Conservation (phyloP, 1,284 basidiomycete species). For the Vanrija sp. region DNA sequence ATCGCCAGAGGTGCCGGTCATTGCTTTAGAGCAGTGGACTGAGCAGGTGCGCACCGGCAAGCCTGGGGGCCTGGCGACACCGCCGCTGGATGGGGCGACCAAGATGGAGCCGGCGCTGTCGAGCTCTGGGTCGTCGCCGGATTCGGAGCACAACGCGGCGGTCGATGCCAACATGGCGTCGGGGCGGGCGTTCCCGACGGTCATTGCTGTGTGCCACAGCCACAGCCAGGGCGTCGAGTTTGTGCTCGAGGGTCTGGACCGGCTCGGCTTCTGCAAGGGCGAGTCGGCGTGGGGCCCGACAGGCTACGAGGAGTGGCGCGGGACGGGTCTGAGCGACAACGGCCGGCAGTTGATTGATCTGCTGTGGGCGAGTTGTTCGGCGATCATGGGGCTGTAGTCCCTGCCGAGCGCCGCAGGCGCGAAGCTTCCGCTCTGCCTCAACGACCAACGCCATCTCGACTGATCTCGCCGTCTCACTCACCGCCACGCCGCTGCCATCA, state of each 20-base stretch:
- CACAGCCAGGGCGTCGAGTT: conserved; percentile 48
- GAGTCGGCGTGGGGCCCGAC: conserved; percentile 48
- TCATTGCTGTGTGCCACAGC: conserved; percentile 49
- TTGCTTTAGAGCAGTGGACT: conserved; percentile 21
- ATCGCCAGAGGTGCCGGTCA: conserved; percentile 21
- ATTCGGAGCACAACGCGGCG: neutral
- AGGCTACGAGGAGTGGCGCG: conserved; percentile 49
- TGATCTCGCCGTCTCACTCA: too few species aligned
- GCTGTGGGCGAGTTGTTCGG: conserved; percentile 45
- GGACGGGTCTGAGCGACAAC: conserved; percentile 42
- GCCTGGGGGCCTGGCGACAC: conserved; percentile 12
- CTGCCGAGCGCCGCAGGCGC: too few species aligned
- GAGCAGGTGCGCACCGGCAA: conserved; percentile 20
- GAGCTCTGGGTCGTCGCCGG: neutral
- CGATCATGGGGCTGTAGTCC: conserved; percentile 43
- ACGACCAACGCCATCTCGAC: too few species aligned
- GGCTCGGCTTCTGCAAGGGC: conserved; percentile 46
- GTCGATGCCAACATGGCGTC: neutral
- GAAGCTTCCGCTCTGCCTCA: too few species aligned
- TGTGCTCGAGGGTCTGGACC: conserved; percentile 48
- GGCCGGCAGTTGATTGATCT: conserved; percentile 44
- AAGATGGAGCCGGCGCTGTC: neutral
- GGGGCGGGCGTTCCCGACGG: conserved; percentile 45
- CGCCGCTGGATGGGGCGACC: conserved; percentile 5
- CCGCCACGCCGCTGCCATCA: too few species aligned